Evolutionary conservation across 768 basidiomycete genomes (phyloP).

Genomic region (Mycena alexandri): DNA sequence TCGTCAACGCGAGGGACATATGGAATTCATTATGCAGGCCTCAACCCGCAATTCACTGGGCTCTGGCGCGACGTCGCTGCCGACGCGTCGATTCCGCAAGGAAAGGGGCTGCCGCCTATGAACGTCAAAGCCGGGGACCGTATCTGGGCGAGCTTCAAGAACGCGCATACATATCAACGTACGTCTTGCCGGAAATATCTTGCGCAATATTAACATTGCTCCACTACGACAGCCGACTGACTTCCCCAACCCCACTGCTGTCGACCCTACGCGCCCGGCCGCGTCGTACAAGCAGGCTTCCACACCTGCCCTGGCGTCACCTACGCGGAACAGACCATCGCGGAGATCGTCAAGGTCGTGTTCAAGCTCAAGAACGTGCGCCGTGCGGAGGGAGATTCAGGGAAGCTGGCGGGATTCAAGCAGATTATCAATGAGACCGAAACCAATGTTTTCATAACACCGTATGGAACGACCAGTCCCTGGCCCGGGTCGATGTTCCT

Average conservation of each 20-base stretch:
- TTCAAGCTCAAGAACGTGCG: slow-evolving; percentile 60
- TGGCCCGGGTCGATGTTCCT: slow-evolving; percentile 56
- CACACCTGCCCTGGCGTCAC: slow-evolving; percentile 54
- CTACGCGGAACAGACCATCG: slow-evolving; percentile 53
- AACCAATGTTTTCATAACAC: slow-evolving; percentile 49
- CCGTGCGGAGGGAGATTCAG: slow-evolving; percentile 59
- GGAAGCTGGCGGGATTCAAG: slow-evolving; percentile 51
- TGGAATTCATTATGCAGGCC: slow-evolving; percentile 39
- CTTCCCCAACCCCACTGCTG: slow-evolving; percentile 31
- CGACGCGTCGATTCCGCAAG: slow-evolving; percentile 45
- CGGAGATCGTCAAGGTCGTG: slow-evolving; percentile 60
- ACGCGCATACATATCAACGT: slow-evolving; percentile 52
- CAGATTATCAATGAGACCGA: slow-evolving; percentile 50
- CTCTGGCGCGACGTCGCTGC: slow-evolving; percentile 52
- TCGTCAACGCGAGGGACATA: neutral
- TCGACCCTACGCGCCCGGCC: slow-evolving; percentile 30
- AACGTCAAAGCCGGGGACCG: slow-evolving; percentile 49
- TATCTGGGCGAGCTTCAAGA: slow-evolving; percentile 50
- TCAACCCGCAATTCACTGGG: slow-evolving; percentile 57
- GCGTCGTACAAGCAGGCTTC: slow-evolving; percentile 50
- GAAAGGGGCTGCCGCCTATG: slow-evolving; percentile 40
- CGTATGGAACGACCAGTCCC: slow-evolving; percentile 49
- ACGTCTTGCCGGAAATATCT: neutral
- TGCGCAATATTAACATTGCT: neutral
- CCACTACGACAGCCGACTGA: slow-evolving; percentile 35